These are phyloP conservation scores for Murraya koenigii DNA, from an alignment of 345 rosid genomes.

Conservation along the genomic window DNA sequence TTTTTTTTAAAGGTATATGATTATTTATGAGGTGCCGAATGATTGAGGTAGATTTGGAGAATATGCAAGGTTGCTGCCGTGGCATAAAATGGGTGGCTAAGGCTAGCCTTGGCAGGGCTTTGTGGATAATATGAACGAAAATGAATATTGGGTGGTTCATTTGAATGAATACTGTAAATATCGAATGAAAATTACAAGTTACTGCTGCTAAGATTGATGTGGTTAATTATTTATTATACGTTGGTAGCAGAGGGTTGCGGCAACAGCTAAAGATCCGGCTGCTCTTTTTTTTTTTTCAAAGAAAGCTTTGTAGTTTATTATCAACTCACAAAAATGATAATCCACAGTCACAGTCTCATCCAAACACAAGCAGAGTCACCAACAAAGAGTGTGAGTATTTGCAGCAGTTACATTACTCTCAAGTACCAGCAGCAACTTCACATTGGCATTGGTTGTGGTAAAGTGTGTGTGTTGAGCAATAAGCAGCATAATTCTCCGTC, in stretches of 20 bases:
- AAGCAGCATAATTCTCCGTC: neutral
- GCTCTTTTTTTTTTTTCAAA: no score
- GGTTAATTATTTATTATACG: neutral
- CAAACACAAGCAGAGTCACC: neutral
- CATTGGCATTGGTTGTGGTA: neutral
- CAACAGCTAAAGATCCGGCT: no score
- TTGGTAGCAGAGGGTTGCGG: neutral
- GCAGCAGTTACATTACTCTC: neutral
- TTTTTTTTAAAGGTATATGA: neutral
- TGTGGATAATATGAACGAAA: neutral
- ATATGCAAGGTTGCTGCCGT: neutral
- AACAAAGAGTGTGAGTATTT: neutral
- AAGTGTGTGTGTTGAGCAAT: neutral
- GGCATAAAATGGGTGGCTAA: slow-evolving; percentile 3
- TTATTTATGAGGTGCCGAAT: neutral
- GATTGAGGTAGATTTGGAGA: neutral
- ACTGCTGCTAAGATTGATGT: neutral
- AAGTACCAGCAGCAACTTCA: neutral
- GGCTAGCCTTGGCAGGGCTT: neutral
- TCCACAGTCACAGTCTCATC: neutral
- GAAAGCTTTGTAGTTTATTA: neutral
- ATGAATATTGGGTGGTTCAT: neutral
- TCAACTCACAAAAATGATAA: neutral
- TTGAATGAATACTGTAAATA: neutral
- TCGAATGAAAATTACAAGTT: no score